Conservation (phyloP, 2,329 filamentous ascomycete species). For the Dothiorella sarmentorum region DNA sequence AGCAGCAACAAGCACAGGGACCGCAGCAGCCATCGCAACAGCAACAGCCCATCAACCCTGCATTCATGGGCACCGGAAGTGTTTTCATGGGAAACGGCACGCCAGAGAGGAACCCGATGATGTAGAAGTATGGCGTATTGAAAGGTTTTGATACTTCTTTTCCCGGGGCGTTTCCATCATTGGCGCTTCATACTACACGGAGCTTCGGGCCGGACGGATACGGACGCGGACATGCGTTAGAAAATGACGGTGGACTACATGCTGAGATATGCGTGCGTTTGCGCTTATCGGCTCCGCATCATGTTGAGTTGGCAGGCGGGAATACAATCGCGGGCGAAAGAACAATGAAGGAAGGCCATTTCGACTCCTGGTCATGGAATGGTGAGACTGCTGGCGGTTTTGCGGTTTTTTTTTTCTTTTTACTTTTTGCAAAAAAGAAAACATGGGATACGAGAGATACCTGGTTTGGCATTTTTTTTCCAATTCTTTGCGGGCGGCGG, state of each 20-base stretch:
- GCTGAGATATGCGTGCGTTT: not conserved
- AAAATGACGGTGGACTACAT: not conserved
- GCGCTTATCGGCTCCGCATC: no score
- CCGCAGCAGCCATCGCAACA: constrained; percentile 4
- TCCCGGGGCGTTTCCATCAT: not conserved
- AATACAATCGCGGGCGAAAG: not conserved
- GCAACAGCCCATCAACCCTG: constrained; percentile 23
- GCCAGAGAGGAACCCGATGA: constrained; percentile 15
- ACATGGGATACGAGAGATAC: not conserved
- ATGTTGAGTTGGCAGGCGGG: no score
- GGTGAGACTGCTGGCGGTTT: no score
- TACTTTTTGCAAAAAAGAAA: not conserved
- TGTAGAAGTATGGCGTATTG: not conserved
- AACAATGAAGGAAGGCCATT: not conserved
- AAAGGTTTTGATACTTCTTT: not conserved
- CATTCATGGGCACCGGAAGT: constrained; percentile 30
- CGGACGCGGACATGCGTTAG: not conserved
- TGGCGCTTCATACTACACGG: not conserved
- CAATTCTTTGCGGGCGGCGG: no score
- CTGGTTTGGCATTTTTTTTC: not conserved
- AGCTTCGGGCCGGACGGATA: not conserved
- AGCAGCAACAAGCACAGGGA: constrained; percentile 22
- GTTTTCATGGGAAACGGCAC: constrained; percentile 41
- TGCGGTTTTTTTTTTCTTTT: not conserved
- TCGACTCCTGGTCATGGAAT: no score